Conservation (phyloP, 2,329 filamentous ascomycete species). For the Onygena corvina region DNA sequence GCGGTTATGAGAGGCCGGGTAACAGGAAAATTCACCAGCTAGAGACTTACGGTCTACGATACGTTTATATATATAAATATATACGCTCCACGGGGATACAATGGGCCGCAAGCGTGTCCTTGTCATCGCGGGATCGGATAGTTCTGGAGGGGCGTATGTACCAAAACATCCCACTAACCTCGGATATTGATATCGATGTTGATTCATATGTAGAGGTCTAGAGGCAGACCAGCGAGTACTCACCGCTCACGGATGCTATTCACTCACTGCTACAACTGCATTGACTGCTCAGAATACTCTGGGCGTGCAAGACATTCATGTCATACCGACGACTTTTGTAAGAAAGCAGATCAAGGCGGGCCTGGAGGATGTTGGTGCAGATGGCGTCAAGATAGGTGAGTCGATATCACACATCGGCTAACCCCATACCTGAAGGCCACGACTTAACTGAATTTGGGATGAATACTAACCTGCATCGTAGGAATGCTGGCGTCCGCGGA, state of each 20-base stretch:
- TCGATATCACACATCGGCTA: neutral
- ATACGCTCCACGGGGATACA: neutral
- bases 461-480: constrained; percentile 25
- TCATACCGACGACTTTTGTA: constrained; percentile 66
- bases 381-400: constrained; percentile 82
- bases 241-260: constrained; percentile 83
- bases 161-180: constrained; percentile 9
- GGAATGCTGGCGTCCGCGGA: constrained; percentile 70
- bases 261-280: constrained; percentile 89
- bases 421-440: neutral
- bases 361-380: constrained; percentile 69
- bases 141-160: constrained; percentile 75
- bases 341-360: constrained; percentile 75
- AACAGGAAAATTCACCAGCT: neutral
- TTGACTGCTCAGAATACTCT: constrained; percentile 92
- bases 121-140: constrained; percentile 79
- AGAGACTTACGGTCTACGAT: neutral
- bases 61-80: neutral
- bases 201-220: constrained; percentile 52
- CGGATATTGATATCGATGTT: constrained; percentile 3
- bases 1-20: too few relatives aligned
- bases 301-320: constrained; percentile 69
- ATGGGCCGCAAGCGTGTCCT: constrained; percentile 48
- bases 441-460: constrained; percentile 5
- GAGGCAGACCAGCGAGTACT: constrained; percentile 95